Conservation (phyloP, 1,284 basidiomycete species). For the Trametes sp. region DNA sequence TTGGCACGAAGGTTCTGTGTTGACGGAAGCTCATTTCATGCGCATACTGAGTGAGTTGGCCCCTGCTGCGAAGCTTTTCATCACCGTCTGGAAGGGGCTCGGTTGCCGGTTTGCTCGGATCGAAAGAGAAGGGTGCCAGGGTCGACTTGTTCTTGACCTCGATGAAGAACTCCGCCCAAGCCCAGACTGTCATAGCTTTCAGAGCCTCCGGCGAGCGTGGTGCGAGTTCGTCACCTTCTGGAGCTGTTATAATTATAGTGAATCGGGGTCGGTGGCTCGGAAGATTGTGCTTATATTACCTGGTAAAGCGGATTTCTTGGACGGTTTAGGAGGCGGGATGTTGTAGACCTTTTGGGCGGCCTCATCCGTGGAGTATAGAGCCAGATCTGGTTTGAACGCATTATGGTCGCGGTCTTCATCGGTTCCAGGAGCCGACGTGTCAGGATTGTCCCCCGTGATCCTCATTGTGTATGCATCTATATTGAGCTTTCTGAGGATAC, state of each 20-base stretch:
- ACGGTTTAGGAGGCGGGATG: no score
- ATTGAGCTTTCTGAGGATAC: neutral
- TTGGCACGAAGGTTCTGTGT: slow-evolving; percentile 26
- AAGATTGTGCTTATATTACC: no score
- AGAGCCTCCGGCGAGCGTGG: neutral
- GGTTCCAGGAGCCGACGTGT: neutral
- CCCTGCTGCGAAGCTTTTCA: neutral
- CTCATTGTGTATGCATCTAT: neutral
- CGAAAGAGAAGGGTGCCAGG: neutral
- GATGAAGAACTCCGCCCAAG: neutral
- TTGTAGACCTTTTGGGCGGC: no score
- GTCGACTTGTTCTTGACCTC: neutral
- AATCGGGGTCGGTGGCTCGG: no score
- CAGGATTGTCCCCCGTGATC: neutral
- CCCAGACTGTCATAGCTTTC: neutral
- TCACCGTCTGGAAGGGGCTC: neutral
- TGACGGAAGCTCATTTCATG: slow-evolving; percentile 16
- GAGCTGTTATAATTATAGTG: no score
- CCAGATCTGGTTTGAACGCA: neutral
- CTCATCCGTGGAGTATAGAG: neutral
- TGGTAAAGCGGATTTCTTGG: no score
- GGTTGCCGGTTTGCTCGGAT: neutral
- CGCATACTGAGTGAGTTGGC: neutral
- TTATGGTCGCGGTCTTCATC: neutral
- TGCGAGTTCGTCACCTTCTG: no score